Conservation (phyloP, 768 basidiomycete genomes). For the Pseudohyphozyma bogoriensis region DNA sequence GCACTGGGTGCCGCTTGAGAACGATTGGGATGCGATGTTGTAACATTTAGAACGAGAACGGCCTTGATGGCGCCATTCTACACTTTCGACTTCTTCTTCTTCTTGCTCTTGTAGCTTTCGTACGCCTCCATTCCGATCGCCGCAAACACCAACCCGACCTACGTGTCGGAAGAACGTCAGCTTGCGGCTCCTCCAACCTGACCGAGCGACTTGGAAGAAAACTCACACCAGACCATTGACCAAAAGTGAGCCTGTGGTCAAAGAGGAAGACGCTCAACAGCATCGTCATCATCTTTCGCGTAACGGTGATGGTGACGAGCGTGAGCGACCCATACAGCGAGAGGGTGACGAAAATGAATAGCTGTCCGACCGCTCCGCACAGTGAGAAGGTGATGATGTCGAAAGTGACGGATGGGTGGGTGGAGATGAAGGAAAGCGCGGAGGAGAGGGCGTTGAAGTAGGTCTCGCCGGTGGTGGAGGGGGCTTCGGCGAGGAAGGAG, state of each 20-base stretch:
- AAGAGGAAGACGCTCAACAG: conserved; percentile 86
- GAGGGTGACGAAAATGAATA: conserved; percentile 79
- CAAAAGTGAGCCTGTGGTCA: conserved; percentile 66
- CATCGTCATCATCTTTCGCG: conserved; percentile 97
- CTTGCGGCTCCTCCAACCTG: no score
- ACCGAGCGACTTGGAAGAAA: no score
- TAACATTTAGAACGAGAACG: no score
- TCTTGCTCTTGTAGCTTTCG: background rate
- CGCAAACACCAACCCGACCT: conserved; percentile 49
- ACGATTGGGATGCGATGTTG: no score
- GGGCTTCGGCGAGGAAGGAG: conserved; percentile 61
- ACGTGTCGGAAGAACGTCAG: no score
- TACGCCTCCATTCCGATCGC: conserved; percentile 41
- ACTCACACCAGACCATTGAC: conserved; percentile 96
- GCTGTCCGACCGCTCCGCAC: conserved; percentile 85
- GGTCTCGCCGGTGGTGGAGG: conserved; percentile 34
- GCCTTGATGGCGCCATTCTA: no score
- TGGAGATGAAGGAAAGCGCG: conserved; percentile 61
- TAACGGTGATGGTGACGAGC: conserved; percentile 78
- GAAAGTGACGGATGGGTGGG: conserved; percentile 61
- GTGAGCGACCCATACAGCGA: conserved; percentile 81
- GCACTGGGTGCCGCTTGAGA: no score
- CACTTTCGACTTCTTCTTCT: background rate
- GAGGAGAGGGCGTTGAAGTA: conserved; percentile 54
- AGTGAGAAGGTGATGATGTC: conserved; percentile 77